Conservation (phyloP, 257 asterid species). For the Lycium barbarum region DNA sequence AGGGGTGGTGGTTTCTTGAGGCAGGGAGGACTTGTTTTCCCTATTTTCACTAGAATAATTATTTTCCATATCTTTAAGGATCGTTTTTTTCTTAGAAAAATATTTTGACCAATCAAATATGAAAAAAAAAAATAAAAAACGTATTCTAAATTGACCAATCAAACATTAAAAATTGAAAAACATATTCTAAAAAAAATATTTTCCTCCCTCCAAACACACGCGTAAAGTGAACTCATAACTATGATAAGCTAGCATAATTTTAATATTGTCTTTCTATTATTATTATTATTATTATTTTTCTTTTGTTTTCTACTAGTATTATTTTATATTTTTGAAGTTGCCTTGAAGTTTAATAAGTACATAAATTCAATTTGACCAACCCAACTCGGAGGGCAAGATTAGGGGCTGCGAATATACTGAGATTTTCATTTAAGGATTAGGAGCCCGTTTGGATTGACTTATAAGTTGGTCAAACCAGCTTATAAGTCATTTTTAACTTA, state of each 20-base stretch:
- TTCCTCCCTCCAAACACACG: background rate
- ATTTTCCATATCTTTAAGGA: no score
- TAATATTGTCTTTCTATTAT: background rate
- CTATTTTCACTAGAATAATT: background rate
- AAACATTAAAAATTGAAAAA: background rate
- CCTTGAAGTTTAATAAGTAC: background rate
- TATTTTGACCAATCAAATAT: no score
- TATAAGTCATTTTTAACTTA: no score
- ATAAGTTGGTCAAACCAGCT: no score
- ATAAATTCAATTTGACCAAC: background rate
- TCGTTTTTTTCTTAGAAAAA: no score
- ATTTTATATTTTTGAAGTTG: background rate
- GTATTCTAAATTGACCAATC: background rate
- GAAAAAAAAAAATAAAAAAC: no score
- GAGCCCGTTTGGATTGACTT: no score
- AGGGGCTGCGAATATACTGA: no score
- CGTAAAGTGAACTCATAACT: background rate
- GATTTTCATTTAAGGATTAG: background rate
- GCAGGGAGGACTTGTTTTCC: no score
- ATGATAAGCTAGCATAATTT: background rate
- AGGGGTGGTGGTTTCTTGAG: no score
- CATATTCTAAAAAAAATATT: no score
- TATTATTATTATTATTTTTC: no score
- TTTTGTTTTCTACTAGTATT: background rate
- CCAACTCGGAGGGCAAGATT: background rate